Conservation (phyloP, 192 early-diverging fungal species). For the Coemansia sp. region DNA sequence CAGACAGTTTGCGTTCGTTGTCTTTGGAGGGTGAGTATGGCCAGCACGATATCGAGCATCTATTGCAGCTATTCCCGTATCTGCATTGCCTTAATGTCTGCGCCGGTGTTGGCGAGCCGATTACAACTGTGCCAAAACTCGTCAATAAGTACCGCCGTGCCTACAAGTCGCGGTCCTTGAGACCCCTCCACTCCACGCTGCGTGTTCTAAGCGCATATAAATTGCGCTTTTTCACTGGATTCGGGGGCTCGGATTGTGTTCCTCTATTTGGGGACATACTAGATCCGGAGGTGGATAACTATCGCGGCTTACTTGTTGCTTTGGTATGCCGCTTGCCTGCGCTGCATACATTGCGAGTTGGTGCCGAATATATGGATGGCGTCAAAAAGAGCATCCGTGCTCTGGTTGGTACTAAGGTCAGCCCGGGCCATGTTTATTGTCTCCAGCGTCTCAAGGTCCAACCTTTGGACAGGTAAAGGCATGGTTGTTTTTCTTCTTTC, state of each 20-base stretch:
- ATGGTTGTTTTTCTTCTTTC: no score
- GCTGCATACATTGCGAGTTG: neutral
- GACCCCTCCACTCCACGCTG: neutral
- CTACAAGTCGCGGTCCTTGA: neutral
- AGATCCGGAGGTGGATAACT: neutral
- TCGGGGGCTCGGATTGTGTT: neutral
- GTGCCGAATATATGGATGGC: neutral
- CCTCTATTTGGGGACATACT: no score
- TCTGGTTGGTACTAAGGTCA: neutral
- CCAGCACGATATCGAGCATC: neutral
- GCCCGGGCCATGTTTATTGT: neutral
- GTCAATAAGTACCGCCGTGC: neutral
- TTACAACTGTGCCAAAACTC: neutral
- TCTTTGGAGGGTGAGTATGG: neutral
- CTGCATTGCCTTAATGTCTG: neutral
- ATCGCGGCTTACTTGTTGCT: neutral
- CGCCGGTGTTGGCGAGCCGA: neutral
- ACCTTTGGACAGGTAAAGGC: neutral
- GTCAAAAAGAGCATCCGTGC: neutral
- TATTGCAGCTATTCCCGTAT: conserved; percentile 3
- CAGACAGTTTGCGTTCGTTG: neutral
- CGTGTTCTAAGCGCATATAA: neutral
- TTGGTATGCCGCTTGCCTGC: neutral
- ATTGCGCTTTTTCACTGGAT: neutral
- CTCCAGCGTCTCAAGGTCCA: neutral